Base-by-base conservation (phyloP, 495 filamentous ascomycete species). In the Penicillium psychrofluorescens region DNA sequence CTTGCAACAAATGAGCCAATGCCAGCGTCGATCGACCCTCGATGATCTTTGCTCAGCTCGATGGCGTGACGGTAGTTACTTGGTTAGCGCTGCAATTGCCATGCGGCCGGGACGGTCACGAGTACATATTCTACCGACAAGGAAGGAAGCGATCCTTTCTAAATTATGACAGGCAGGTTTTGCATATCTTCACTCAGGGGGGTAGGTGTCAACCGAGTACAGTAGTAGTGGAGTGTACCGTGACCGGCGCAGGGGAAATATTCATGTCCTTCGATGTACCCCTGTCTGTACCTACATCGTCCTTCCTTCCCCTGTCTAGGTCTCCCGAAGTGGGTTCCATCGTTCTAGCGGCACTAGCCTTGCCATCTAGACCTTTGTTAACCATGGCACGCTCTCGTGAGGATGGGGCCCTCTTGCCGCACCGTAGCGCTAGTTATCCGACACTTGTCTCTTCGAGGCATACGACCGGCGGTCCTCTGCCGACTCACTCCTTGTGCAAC, bases 1-100 rank as follows among this genome's bases (percentile, higher is more conserved):
- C 22, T 22, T 22, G 2, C 2, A 6, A 6, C 22, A 0, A 22
- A 22, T 22, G 22, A 4, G 34, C 34, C 45, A 37, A 38, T 41
- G 38, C 34, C 22, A 2, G 22, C 40, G 46, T 43, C 43, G 43
- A 46, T 57, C 40, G 10, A 29, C 7, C 31, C 41, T 51, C 29
- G 41, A 42, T 48, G 45, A 39, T 42, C 74, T 70, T 77, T 75
- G 66, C 68, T 62, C 63, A 59, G 56, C 59, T 45, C 55, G 50
- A 57, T 50, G 56, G 53, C 70, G 22, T 22, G 22, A 22, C 22
- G 3, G 3, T 22, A 22, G 22, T 22, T 59, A 48, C 27, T 40
- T 49, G 50, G 45, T 43, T 35, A 34, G 31, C 44, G 10, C 45
- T 50, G 50, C 53, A 56, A 34, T 42, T 52, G 32, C 43, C 52